Evolutionary conservation across 179 eudicot species (phyloP), one percentile per base, ranked within the genome.

Genomic region (Beta macrorhiza): DNA sequence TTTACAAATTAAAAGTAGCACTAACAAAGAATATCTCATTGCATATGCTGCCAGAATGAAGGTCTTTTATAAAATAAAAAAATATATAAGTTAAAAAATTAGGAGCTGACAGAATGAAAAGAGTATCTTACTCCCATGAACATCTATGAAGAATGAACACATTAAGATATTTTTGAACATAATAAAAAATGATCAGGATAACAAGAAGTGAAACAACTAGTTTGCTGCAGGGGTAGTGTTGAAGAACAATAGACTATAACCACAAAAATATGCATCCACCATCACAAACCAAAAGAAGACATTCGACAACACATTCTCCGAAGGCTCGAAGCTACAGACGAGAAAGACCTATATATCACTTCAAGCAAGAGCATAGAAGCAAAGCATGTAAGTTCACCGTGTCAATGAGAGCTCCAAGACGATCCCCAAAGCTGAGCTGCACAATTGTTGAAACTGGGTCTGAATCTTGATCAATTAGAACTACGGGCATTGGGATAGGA

Each of bases 341-440:
- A 77, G 17, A 75, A 45, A 68, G 59, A 53, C 55, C 49, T 32
- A 59, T 25, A 55, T 55, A n/a, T 14, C 42, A 81, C 42, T 74
- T 73, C 69, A 70, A 79, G 51, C 53, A 47, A 53, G 49, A 74
- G 37, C 22, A 71, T 68, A 56, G 25, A 55, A 82, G 78, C 49
- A 79, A 29, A 74, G 74, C 74, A 22, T 76, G 81, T 79, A 67
- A 83, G 55, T 81, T 89, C 80, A 96, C 98, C 90, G 99, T 96
- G 88, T 96, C 97, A 79, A 94, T 89, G 75, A 96, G 97, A 80
- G 97, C 96, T 80, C 99, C 99, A 63, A 96, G 97, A 58, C 99
- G 99, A 89, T 96, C 99, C 79, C 99, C 99, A 85, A 96, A 96
- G 88, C 99, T 92, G 65, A 96, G 83, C 85, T 94, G 93, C 81